Base-by-base conservation (phyloP, 257 asterid species). In the Nicotiana benthamiana region DNA sequence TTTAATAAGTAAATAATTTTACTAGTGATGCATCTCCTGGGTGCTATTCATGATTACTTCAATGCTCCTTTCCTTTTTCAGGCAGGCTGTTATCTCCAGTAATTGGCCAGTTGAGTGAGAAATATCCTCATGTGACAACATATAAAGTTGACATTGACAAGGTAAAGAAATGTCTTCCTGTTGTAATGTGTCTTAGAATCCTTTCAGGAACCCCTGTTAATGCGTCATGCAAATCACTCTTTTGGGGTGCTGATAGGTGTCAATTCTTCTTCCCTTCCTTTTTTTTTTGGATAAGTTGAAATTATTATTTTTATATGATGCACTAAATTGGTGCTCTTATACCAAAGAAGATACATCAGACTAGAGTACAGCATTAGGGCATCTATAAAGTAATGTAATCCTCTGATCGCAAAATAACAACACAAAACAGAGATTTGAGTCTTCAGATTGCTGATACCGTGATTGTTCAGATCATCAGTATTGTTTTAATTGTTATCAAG, bases 71-170 rank as follows among this genome's bases (percentile, higher is more conserved):
- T 54, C 79, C 30, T 52, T 80, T 52, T 87, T 82, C 88, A 94
- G 98, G 99, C 83, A 91, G 92, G 83, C 81, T 94, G 80, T 84
- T 96, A 75, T 89, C 98, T 75, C 98, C 99, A 63, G 51, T 92
- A 22, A 86, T 95, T 80, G 93, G 87, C 79, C 97, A 92, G 86
- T 89, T 96, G 82, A 90, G 94, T 67, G 97, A 91, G 92, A 88
- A 89, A 81, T 94, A 94, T 80, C 97, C 99, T 76, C 96, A 94
- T 83, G 99, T 94, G 80, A 89, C 93, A 46, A 91, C 97, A 43
- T 96, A 88, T 85, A 96, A 94, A 89, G 80, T 96, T 57, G 98
- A 96, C 88, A 95, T 95, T 54, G 99, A 93, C 80, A 87, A 92
- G 98, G 99, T 95, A 87, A 24, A 43, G 66, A 62, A 68, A 43